A percentile compares a stretch with the other conserved stretches of the same genome.
phyloP scores from a whole-genome alignment of 768 basidiomycete species.

The Amanita phalloides region DNA sequence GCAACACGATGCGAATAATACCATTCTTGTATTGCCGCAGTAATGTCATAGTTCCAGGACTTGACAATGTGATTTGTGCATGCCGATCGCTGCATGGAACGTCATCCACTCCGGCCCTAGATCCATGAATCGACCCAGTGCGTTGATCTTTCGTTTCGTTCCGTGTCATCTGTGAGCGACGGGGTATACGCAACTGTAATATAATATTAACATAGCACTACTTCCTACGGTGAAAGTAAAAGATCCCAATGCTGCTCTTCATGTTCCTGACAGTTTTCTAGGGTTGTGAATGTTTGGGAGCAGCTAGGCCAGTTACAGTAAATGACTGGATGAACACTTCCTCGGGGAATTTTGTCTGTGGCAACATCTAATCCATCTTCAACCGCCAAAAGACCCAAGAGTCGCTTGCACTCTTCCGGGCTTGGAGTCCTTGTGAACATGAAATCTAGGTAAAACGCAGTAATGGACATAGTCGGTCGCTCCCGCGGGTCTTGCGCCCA shows the following conservation, averaged over 20 bases:
- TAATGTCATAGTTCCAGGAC: background rate
- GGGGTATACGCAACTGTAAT: too few relatives aligned
- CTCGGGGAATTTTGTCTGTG: background rate
- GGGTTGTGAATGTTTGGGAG: background rate
- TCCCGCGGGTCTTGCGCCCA: constrained; percentile 5
- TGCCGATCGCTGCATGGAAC: background rate
- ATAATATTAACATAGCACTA: too few relatives aligned
- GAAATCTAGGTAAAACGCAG: background rate
- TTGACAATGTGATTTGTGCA: background rate
- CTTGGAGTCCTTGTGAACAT: background rate
- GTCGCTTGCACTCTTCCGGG: background rate
- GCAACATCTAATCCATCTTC: background rate
- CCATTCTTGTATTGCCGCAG: constrained; percentile 10
- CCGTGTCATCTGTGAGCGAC: too few relatives aligned
- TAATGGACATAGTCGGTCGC: constrained; percentile 1
- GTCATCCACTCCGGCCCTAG: background rate
- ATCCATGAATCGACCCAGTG: too few relatives aligned
- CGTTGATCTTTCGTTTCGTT: background rate
- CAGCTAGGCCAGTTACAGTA: constrained; percentile 5
- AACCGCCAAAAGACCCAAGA: background rate
- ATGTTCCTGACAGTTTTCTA: constrained; percentile 3
- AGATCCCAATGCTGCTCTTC: constrained; percentile 1
- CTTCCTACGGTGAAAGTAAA: background rate
- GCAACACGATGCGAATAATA: constrained; percentile 10
- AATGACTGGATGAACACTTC: background rate